phyloP scores from a whole-genome alignment of 768 basidiomycete genomes.

The Termitomyces sp. region DNA sequence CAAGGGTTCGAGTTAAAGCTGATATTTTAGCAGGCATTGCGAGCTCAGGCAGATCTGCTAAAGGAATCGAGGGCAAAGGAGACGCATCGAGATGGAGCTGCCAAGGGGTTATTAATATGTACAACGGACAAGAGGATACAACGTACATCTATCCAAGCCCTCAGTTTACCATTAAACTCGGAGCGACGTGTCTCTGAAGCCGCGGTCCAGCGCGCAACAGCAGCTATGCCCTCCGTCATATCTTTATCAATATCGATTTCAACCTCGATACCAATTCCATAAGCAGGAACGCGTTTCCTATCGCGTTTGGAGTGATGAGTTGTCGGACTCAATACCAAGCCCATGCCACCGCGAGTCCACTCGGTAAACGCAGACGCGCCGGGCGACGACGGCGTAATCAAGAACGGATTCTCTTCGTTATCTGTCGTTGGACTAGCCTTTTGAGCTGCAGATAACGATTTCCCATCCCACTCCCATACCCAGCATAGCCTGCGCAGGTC shows the following conservation, averaged over 20 bases:
- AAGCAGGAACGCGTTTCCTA: constrained; percentile 67
- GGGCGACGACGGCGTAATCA: constrained; percentile 29
- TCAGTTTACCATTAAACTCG: constrained; percentile 53
- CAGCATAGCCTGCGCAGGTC: constrained; percentile 77
- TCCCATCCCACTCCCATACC: constrained; percentile 85
- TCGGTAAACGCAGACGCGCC: constrained; percentile 32
- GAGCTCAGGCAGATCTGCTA: constrained; percentile 61
- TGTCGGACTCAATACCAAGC: constrained; percentile 65
- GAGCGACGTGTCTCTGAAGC: constrained; percentile 55
- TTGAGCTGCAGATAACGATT: constrained; percentile 25
- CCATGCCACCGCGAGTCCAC: constrained; percentile 80
- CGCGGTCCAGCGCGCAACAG: constrained; percentile 84
- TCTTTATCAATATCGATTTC: constrained; percentile 81
- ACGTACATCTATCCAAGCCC: constrained; percentile 59
- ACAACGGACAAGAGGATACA: background rate
- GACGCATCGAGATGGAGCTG: constrained; percentile 45
- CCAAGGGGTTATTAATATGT: constrained; percentile 1
- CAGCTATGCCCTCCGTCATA: constrained; percentile 80
- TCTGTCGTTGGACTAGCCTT: constrained; percentile 11
- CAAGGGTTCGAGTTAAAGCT: constrained; percentile 62
- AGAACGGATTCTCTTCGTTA: constrained; percentile 71
- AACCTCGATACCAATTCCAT: constrained; percentile 84
- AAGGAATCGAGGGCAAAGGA: constrained; percentile 53
- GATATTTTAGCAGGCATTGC: constrained; percentile 50
- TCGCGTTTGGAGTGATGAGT: constrained; percentile 66